Evolutionary conservation across 345 rosid genomes (phyloP), one percentile per base, ranked within the genome.

Genomic region (Ceriops decandra): DNA sequence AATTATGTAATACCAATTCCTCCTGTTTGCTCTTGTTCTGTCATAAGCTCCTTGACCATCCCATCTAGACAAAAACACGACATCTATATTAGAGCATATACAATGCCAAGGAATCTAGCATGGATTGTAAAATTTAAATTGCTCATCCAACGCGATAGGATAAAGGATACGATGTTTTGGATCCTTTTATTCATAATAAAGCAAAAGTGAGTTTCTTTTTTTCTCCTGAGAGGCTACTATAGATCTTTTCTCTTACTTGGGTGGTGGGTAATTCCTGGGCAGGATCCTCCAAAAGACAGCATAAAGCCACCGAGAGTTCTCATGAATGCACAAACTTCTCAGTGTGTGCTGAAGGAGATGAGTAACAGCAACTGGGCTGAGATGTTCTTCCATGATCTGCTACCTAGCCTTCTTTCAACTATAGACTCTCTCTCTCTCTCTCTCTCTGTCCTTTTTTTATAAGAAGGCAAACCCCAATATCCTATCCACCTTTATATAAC

Each of bases 211-310:
- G 63, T 1, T n/a, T 62, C 7, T 19, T 35, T 2, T 8, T 6
- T 35, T 7, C 42, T 38, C 46, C 13, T 36, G n/a, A 22, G 4
- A 62, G n/a, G 27, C 6, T 28, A 52, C 5, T 20, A 7, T 33
- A 15, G 21, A 15, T 52, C 21, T 53, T 2, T 47, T 67, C 69
- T 57, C 86, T 89, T 89, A 93, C 98, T 93, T 93, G 79, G 98
- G 98, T 56, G 98, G 97, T 30, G 98, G 98, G 77, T 93, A 93
- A 62, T 91, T 93, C 74, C 98, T 88, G 62, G 98, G 98, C 76
- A 93, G 84, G 93, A 93, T 89, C 84, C 98, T 88, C 98, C 98
- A 93, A 58, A 93, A 93, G 70, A 93, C 98, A 66, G 97, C 98
- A 87, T 93, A 93, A 83, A 93, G 95, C 98, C 98, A 93, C 77